Evolutionary conservation across 2,329 filamentous ascomycete species (phyloP), one percentile per base, ranked within the genome.

Genomic region (Aspergillus arachidicola): DNA sequence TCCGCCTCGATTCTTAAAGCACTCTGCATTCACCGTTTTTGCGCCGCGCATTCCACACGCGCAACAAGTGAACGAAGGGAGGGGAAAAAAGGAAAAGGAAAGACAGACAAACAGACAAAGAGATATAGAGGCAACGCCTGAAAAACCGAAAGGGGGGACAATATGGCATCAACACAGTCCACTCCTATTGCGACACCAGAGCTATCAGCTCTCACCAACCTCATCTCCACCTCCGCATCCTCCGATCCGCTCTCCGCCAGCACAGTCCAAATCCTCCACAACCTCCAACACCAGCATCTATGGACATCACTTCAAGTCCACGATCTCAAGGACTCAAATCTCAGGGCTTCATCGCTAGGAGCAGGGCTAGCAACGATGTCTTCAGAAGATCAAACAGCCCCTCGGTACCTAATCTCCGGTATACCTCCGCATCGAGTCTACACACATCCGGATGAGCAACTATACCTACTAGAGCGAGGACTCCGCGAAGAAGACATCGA

Each of bases 381-480:
- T 28, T 57, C 65, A 28, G 48, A 50, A 14, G 58, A 66, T 16
- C 45, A 51, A 10, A 38, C 67, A 2, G 75, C 80, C 4, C 71
- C 82, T 1, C 68, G 81, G 9, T 84, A 82, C 1, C 70, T 89
- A 59, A 79, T 90, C 57, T 88, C 87, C 10, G 87, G 87, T n/a
- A 77, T 87, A 19, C 87, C 87, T 4, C 86, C 87, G 14, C 79
- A 84, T 59, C 80, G 85, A 54, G 78, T 88, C 64, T 90, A 90
- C 73, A 81, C 86, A 12, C 87, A 90, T 69, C 87, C 87, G 12
- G 87, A 89, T 71, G 86, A 89, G 77, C 87, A 89, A 71, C 82
- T 87, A 28, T 85, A 84, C 68, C 78, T 88, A 68, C 78, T 89
- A 30, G 83, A 86, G 70, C 75, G 79, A 58, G 80, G 79, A 21